Evolutionary conservation across 2,329 filamentous ascomycete genomes (phyloP), one percentile per base, ranked within the genome.

Genomic region (Sporothrix sp.): DNA sequence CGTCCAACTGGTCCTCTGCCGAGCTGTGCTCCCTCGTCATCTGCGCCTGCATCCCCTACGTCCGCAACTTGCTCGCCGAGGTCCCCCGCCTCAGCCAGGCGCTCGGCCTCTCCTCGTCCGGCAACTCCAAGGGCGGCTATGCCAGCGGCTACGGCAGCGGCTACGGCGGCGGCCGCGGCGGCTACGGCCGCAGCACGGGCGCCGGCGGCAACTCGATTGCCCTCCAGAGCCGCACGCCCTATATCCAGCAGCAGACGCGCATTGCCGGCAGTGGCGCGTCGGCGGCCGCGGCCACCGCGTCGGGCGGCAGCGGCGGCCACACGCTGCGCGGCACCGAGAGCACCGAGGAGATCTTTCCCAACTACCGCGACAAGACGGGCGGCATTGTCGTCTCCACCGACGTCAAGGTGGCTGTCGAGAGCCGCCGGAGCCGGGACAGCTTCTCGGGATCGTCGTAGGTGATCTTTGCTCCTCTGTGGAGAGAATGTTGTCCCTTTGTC

Each of bases 1-100:
- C 42, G 2, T 25, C 39, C 18, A 60, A 58, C 49, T 68, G 65
- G 66, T 67, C 64, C 18, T 59, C 67, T 18, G 60, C 58, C 43
- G 65, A 68, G 50, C 52, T 68, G 3, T 62, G 58, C 57, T 66
- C 62, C 2, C 65, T 64, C 11, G 63, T 68, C 27, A 63, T 59
- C 18, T 68, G 66, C 56, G 61, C 59, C n/a, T 51, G 49, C 35
- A 46, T 51, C 14, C 49, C 49, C 13, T 46, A 40, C 36, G 27
- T 51, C n/a, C 49, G 49, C 27, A 46, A 51, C 16, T 13, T 51
- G 10, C 6, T 51, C 13, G 42, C 42, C 13, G 36, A 46, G n/a
- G 46, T 51, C 42, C 49, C 49, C 1, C 9, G 14, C 35, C 18
- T 51, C 49, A 51, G 39, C 49, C 16, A 27, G 3, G 25, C 36